Percentiles rank a stretch among this genome's conserved stretches.
Evolutionary conservation across 1,139 yeast species (phyloP).

Genomic region (Pneumocystis oryctolagi): DNA sequence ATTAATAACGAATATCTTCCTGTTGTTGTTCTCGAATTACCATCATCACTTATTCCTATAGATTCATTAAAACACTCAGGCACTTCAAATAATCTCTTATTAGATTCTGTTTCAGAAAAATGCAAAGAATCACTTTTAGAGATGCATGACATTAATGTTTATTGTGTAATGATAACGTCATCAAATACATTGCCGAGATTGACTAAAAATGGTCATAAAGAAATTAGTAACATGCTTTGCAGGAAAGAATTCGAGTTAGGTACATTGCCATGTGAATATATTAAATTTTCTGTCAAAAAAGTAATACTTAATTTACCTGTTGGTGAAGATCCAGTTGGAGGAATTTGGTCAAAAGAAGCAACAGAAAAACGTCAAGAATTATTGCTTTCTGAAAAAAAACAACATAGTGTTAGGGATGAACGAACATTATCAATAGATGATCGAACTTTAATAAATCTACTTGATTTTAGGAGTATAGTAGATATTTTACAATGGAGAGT

Average conservation of each 20-base stretch:
- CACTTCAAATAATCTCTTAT: conserved; percentile 23
- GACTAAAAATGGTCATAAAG: conserved; percentile 68
- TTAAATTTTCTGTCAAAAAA: conserved; percentile 58
- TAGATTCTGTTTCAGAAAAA: conserved; percentile 34
- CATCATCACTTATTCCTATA: conserved; percentile 36
- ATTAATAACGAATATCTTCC: conserved; percentile 77
- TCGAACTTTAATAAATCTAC: conserved; percentile 55
- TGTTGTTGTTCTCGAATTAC: conserved; percentile 75
- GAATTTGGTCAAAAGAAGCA: conserved; percentile 69
- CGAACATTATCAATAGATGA: conserved; percentile 63
- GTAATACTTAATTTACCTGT: conserved; percentile 58
- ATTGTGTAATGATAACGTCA: conserved; percentile 69
- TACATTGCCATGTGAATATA: conserved; percentile 55
- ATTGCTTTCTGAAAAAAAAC: conserved; percentile 37
- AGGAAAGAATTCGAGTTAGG: conserved; percentile 72
- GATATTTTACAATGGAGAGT: conserved; percentile 73
- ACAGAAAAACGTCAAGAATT: conserved; percentile 45
- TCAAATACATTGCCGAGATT: conserved; percentile 75
- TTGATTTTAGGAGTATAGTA: conserved; percentile 56
- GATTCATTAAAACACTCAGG: conserved; percentile 21
- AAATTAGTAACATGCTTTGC: conserved; percentile 86
- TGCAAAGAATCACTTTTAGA: conserved; percentile 48
- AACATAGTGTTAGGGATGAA: conserved; percentile 65
- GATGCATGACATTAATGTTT: conserved; percentile 61
- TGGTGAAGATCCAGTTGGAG: conserved; percentile 59